These are phyloP conservation scores for Geoglossum glabrum DNA, from an alignment of 495 filamentous ascomycete genomes.

Conservation along the genomic window DNA sequence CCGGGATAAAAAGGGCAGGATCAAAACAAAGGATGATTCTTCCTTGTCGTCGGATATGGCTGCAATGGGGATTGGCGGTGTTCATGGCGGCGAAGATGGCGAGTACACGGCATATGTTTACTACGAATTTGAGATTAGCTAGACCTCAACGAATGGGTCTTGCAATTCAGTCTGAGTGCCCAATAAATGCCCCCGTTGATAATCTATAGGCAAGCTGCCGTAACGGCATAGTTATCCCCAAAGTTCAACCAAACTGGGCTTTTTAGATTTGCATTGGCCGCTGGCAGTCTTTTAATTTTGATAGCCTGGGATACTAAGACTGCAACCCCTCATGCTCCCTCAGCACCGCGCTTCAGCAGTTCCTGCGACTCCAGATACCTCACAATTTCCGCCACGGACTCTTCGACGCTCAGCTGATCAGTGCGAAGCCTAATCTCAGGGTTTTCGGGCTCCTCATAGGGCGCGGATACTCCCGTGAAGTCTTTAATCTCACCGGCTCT, in stretches of 20 bases:
- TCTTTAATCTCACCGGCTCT: conserved; percentile 83
- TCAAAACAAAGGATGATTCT: conserved; percentile 62
- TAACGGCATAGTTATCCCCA: neutral
- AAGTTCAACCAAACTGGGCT: neutral
- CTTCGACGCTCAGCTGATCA: conserved; percentile 55
- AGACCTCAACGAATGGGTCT: neutral
- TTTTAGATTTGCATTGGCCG: neutral
- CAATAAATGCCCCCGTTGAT: neutral
- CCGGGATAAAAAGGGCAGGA: conserved; percentile 77
- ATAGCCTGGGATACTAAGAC: neutral
- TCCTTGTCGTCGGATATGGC: conserved; percentile 60
- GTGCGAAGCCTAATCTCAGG: conserved; percentile 75
- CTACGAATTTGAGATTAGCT: conserved; percentile 69
- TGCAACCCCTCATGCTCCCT: neutral
- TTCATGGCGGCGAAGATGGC: conserved; percentile 32
- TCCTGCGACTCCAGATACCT: conserved; percentile 50
- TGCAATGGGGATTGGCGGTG: conserved; percentile 35
- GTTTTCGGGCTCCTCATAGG: conserved; percentile 75
- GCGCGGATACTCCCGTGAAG: conserved; percentile 84
- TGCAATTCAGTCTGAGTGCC: neutral
- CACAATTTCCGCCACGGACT: conserved; percentile 68
- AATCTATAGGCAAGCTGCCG: neutral
- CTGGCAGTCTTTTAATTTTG: neutral
- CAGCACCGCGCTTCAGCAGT: conserved; percentile 20
- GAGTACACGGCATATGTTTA: conserved; percentile 95